These are phyloP conservation scores for Diospyros lotus DNA, from an alignment of 148 eudicot genomes.

Conservation along the genomic window DNA sequence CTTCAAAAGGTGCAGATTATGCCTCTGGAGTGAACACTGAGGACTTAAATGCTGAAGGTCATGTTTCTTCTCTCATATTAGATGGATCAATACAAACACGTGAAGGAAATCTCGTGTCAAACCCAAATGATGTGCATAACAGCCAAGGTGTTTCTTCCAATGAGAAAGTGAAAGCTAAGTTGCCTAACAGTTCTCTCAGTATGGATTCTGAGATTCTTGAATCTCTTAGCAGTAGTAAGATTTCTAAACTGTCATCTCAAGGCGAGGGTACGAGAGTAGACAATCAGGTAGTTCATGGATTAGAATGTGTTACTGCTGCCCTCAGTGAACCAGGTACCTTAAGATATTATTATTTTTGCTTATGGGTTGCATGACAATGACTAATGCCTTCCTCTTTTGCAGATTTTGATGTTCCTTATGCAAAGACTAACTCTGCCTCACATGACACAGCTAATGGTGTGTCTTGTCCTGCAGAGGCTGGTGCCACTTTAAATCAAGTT, in stretches of 20 bases:
- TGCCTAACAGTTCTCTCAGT: slow-evolving; percentile 19
- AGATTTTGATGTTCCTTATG: slow-evolving; percentile 11
- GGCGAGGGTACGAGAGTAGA: slow-evolving; percentile 26
- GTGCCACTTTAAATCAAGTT: slow-evolving; percentile 7
- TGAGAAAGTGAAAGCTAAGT: slow-evolving; percentile 19
- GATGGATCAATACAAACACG: slow-evolving; percentile 16
- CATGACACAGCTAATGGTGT: slow-evolving; percentile 17
- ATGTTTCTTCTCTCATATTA: slow-evolving; percentile 1
- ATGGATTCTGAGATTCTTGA: slow-evolving; percentile 18
- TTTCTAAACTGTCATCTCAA: slow-evolving; percentile 14
- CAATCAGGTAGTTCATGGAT: slow-evolving; percentile 13
- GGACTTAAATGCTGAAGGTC: slow-evolving; percentile 14
- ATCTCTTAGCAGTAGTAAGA: slow-evolving; percentile 18
- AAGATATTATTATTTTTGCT: slow-evolving; percentile 5
- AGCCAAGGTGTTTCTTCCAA: slow-evolving; percentile 22
- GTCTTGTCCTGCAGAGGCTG: slow-evolving; percentile 18
- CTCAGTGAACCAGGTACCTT: slow-evolving; percentile 33
- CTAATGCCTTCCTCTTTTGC: slow-evolving; percentile 3
- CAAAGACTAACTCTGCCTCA: slow-evolving; percentile 2
- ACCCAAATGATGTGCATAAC: slow-evolving; percentile 17
- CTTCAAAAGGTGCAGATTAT: slow-evolving; percentile 15
- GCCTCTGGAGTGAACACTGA: slow-evolving; percentile 9
- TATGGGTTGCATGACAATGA: not conserved
- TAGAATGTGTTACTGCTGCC: slow-evolving; percentile 24
- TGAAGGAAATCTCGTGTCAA: no score